Evolutionary conservation across 2,329 filamentous ascomycete species (phyloP).

Genomic region (Pestalotiopsis sp.): DNA sequence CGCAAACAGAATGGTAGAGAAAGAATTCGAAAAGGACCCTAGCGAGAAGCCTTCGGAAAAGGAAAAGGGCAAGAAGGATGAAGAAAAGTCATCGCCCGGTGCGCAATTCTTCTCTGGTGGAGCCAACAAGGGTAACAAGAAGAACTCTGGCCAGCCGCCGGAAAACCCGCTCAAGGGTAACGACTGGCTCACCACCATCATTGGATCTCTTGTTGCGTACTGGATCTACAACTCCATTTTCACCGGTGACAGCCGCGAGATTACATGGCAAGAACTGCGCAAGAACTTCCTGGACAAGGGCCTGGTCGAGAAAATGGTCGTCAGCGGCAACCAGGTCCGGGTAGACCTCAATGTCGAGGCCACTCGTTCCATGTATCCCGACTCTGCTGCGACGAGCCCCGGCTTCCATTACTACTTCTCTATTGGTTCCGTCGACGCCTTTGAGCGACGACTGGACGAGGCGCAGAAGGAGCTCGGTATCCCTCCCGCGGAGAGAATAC

Average conservation of each 20-base stretch:
- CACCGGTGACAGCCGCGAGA: slow-evolving; percentile 64
- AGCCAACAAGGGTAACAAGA: slow-evolving; percentile 10
- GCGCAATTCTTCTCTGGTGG: neutral
- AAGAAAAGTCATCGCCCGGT: neutral
- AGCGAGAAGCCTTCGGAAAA: neutral
- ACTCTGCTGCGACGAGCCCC: slow-evolving; percentile 68
- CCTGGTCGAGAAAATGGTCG: slow-evolving; percentile 87
- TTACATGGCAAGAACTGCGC: slow-evolving; percentile 96
- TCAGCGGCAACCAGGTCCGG: slow-evolving; percentile 76
- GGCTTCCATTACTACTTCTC: slow-evolving; percentile 90
- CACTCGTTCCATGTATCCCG: slow-evolving; percentile 72
- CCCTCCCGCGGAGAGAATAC: slow-evolving; percentile 85
- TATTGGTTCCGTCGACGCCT: slow-evolving; percentile 91
- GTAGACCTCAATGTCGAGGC: slow-evolving; percentile 81
- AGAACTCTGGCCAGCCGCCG: neutral
- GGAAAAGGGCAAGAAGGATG: neutral
- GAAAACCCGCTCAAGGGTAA: slow-evolving; percentile 22
- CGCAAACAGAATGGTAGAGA: slow-evolving; percentile 15
- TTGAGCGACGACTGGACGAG: slow-evolving; percentile 85
- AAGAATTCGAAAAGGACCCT: neutral
- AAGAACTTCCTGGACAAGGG: slow-evolving; percentile 95
- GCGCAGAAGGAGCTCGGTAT: slow-evolving; percentile 88
- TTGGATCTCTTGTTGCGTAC: slow-evolving; percentile 47
- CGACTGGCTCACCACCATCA: slow-evolving; percentile 52
- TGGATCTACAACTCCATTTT: slow-evolving; percentile 47